Evolutionary conservation across 352 stramenopile species (phyloP).

Genomic region (Globisporangium iwayamae): DNA sequence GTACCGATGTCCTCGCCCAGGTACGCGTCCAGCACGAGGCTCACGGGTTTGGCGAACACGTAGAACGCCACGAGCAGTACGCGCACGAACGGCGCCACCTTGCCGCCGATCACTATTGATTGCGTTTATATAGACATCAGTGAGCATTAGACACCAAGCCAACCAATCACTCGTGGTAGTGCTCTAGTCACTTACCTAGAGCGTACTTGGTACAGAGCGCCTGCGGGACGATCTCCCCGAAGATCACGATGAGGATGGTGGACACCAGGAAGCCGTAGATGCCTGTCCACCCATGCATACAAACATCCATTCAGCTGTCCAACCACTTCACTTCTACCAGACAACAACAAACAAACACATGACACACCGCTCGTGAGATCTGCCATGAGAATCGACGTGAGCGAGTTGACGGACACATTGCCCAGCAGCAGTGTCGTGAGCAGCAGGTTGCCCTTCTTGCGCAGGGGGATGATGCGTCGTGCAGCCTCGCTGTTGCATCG

Average conservation of each 20-base stretch:
- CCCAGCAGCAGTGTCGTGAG: constrained; percentile 94
- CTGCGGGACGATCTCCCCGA: constrained; percentile 90
- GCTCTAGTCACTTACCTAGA: constrained; percentile 4
- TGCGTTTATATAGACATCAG: background rate
- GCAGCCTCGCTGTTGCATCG: constrained; percentile 53
- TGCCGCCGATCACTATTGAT: constrained; percentile 54
- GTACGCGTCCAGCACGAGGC: constrained; percentile 88
- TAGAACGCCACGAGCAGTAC: constrained; percentile 93
- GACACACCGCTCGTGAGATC: constrained; percentile 57
- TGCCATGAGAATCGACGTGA: constrained; percentile 94
- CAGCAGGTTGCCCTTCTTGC: constrained; percentile 94
- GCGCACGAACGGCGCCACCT: constrained; percentile 89
- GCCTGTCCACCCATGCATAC: constrained; percentile 13
- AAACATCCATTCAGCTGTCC: constrained; percentile 8
- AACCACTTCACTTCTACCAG: background rate
- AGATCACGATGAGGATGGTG: constrained; percentile 92
- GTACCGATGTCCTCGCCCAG: constrained; percentile 95
- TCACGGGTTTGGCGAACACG: constrained; percentile 93
- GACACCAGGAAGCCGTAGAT: constrained; percentile 89
- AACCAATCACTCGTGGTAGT: background rate
- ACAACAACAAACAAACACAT: constrained; percentile 10
- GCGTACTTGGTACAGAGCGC: constrained; percentile 87
- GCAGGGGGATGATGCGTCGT: constrained; percentile 85
- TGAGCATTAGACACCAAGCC: background rate
- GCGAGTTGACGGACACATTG: constrained; percentile 96